Base-by-base conservation (phyloP, 306 rosid species). In the Medicago lupulina region DNA sequence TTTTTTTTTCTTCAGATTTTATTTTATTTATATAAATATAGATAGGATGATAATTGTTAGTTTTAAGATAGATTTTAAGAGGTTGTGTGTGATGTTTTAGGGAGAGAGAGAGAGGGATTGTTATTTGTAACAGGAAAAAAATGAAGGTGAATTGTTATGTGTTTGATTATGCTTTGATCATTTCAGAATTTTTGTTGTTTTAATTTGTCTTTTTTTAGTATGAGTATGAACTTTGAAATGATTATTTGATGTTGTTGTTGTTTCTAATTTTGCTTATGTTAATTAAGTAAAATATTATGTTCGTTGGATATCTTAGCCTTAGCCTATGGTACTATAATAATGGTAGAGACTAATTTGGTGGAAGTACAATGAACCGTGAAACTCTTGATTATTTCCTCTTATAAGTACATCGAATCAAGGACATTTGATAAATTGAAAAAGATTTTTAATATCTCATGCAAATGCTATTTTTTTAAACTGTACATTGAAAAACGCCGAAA, bases 241-340 rank as follows among this genome's bases (percentile, higher is more conserved):
- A 71, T 83, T 67, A 62, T 64, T 76, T 91, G n/a, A n/a, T n/a
- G 81, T 78, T 88, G 80, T 78, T 86, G 88, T 89, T 83, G 65
- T 80, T 73, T 83, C 67, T 78, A 67, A 80, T 62, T 3, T 69
- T 71, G 19, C 18, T 21, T 67, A 14, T 66, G 7, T 23, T n/a
- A 10, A 62, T 17, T 54, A 54, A 6, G 55, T 1, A 23, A 23
- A 23, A 23, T 23, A 23, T 23, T 23, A 23, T 1, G 28, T 23
- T 23, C 28, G 28, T 23, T 23, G 28, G 28, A 23, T 23, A 23
- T 23, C 28, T 1, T 28, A 28, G 31, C 31, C 28, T 1, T 28
- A 28, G 31, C 31, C 31, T 28, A 28, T 28, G 4, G 31, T 28
- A 28, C 4, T 28, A 28, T 28, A 28, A 28, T 25, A 3, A 2